These are phyloP conservation scores for Ensete glaucum DNA, from an alignment of 176 grass and related monocot genomes.

Conservation along the genomic window DNA sequence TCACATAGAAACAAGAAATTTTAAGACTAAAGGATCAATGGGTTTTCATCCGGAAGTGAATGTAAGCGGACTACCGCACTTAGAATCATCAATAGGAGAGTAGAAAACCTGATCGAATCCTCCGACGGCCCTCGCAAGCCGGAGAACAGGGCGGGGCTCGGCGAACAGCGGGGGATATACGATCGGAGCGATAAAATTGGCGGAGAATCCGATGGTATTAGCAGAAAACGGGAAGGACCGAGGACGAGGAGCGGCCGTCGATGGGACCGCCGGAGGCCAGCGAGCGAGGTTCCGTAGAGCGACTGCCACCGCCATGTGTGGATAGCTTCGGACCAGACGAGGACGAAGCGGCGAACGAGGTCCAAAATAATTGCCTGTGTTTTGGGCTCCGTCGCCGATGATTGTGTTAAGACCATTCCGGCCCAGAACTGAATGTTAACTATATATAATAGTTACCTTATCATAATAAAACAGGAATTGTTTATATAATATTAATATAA, in stretches of 20 bases:
- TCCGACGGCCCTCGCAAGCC: constrained; percentile 16
- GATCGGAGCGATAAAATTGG: background rate
- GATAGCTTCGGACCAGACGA: background rate
- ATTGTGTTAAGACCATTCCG: too few species aligned
- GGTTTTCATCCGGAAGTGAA: background rate
- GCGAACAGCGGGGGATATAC: constrained; percentile 17
- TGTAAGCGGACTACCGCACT: too few species aligned
- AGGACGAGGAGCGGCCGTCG: constrained; percentile 2
- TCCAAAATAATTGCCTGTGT: background rate
- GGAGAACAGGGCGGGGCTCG: constrained; percentile 19
- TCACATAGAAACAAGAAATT: too few species aligned
- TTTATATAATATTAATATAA: too few species aligned
- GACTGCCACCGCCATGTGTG: background rate
- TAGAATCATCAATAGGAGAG: constrained; percentile 5
- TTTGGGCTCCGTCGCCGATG: background rate
- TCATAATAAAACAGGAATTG: too few species aligned
- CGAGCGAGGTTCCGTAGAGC: background rate
- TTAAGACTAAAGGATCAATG: background rate
- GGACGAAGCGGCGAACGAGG: background rate
- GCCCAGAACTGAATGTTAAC: too few species aligned
- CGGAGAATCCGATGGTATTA: constrained; percentile 7
- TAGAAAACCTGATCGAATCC: constrained; percentile 18
- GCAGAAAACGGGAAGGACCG: background rate
- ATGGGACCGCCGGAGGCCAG: background rate
- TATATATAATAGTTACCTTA: too few species aligned